Conservation (phyloP, 2,329 filamentous ascomycete genomes). For the Fusarium hostae region DNA sequence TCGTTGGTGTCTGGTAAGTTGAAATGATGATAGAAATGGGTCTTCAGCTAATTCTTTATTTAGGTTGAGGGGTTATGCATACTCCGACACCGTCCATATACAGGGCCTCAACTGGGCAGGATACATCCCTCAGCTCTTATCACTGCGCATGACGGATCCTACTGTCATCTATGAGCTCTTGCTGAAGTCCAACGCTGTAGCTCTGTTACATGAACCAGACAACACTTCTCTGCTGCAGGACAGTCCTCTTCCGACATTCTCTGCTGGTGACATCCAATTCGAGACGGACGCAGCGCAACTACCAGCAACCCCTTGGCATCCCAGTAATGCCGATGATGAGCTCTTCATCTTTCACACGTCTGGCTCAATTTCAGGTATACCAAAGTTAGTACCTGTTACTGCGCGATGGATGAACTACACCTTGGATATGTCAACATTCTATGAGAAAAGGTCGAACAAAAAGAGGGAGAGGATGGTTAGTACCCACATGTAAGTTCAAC, state of each 20-base stretch:
- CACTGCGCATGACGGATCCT: slow-evolving; percentile 28
- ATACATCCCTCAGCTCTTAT: slow-evolving; percentile 35
- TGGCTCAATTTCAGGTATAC: slow-evolving; percentile 35
- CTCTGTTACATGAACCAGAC: slow-evolving; percentile 20
- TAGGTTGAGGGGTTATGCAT: slow-evolving; percentile 32
- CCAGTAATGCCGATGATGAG: slow-evolving; percentile 7
- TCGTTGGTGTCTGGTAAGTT: slow-evolving; percentile 36
- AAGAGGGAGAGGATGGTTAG: background rate
- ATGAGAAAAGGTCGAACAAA: background rate
- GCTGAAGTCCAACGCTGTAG: slow-evolving; percentile 5
- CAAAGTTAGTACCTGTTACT: slow-evolving; percentile 36
- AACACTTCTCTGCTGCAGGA: background rate
- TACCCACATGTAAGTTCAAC: background rate
- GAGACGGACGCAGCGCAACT: background rate
- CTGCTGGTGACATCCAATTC: background rate
- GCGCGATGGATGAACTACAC: slow-evolving; percentile 27
- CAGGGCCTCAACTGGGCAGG: slow-evolving; percentile 36
- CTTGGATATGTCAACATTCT: background rate
- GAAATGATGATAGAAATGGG: rapidly evolving
- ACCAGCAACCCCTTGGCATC: background rate
- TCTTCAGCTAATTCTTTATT: background rate
- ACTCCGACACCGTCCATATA: slow-evolving; percentile 29
- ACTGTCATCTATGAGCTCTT: slow-evolving; percentile 33
- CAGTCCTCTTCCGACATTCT: slow-evolving; percentile 8
- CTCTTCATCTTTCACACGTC: slow-evolving; percentile 36